Percentiles rank a stretch among this genome's conserved stretches.
Evolutionary conservation across 768 basidiomycete genomes (phyloP).

Genomic region (Coprinopsis strossmayeri): DNA sequence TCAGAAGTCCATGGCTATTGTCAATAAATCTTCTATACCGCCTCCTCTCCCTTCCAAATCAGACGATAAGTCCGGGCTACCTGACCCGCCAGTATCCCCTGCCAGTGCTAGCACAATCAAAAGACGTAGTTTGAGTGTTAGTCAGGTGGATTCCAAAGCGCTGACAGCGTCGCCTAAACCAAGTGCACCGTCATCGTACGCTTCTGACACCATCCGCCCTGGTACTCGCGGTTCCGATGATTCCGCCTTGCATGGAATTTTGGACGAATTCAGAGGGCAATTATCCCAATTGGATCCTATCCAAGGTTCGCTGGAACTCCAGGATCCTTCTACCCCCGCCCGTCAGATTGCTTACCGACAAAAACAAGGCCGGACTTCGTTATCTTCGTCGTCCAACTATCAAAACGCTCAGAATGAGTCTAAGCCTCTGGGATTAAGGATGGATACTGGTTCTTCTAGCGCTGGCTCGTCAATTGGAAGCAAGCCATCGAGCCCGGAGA

Average conservation of each 20-base stretch:
- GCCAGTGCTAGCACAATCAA: slow-evolving; percentile 29
- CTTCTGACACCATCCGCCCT: slow-evolving; percentile 12
- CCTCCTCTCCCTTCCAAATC: slow-evolving; percentile 24
- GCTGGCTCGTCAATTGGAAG: slow-evolving; percentile 2
- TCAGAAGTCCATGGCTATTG: slow-evolving; percentile 51
- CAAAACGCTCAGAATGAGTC: slow-evolving; percentile 6
- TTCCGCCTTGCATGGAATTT: slow-evolving; percentile 50
- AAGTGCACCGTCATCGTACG: slow-evolving; percentile 16
- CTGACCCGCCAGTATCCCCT: slow-evolving; percentile 24
- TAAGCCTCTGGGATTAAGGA: neutral
- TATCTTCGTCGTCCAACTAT: slow-evolving; percentile 3
- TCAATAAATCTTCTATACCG: slow-evolving; percentile 39
- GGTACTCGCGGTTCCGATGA: slow-evolving; percentile 24
- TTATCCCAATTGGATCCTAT: slow-evolving; percentile 60
- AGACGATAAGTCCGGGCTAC: slow-evolving; percentile 16
- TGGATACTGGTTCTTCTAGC: neutral
- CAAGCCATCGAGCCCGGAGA: slow-evolving; percentile 9
- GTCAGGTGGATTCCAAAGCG: slow-evolving; percentile 53
- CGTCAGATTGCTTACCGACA: slow-evolving; percentile 34
- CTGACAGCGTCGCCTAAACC: slow-evolving; percentile 25
- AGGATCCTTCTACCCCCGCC: slow-evolving; percentile 56
- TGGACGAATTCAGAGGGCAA: slow-evolving; percentile 70
- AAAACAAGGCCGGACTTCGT: slow-evolving; percentile 24
- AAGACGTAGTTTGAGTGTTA: slow-evolving; percentile 69
- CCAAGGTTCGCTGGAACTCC: slow-evolving; percentile 49